phyloP scores from a whole-genome alignment of 2,329 filamentous ascomycete genomes.

The Anisogramma anomala region DNA sequence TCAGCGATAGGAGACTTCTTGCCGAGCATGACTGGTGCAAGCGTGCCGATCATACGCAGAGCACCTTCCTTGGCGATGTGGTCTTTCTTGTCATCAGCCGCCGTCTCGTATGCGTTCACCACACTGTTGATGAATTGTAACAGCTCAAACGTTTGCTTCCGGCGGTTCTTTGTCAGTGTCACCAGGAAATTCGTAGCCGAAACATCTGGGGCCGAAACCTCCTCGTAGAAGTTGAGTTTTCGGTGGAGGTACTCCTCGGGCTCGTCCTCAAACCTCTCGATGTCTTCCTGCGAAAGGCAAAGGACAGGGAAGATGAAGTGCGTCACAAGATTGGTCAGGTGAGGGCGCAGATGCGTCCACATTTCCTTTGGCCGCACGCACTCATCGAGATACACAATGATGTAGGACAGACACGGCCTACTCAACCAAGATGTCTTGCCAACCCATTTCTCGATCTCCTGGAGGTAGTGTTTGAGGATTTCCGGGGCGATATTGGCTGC shows the following conservation, averaged over 20 bases:
- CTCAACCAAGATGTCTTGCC: conserved; percentile 90
- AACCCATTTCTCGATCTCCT: conserved; percentile 96
- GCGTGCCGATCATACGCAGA: conserved; percentile 88
- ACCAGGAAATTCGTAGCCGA: conserved; percentile 95
- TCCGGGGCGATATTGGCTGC: conserved; percentile 85
- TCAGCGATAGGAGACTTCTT: conserved; percentile 98
- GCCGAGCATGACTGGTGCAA: conserved; percentile 85
- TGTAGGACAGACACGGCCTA: conserved; percentile 86
- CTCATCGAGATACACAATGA: conserved; percentile 88
- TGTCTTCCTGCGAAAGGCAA: conserved; percentile 82
- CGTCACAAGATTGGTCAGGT: conserved; percentile 84
- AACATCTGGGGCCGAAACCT: conserved; percentile 88
- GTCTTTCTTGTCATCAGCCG: conserved; percentile 80
- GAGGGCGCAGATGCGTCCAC: conserved; percentile 87
- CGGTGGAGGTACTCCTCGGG: conserved; percentile 94
- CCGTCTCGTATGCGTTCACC: conserved; percentile 82
- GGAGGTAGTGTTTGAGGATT: conserved; percentile 88
- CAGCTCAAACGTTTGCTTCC: conserved; percentile 92
- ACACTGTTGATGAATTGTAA: conserved; percentile 91
- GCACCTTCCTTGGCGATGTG: conserved; percentile 94
- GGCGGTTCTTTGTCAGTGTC: conserved; percentile 82
- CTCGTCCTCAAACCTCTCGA: conserved; percentile 87
- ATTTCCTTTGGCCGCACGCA: conserved; percentile 95
- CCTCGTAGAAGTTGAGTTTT: conserved; percentile 96
- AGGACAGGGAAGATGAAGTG: conserved; percentile 94